Evolutionary conservation across 139 green algal genomes (phyloP).

Genomic region (Chlorella vulgaris): DNA sequence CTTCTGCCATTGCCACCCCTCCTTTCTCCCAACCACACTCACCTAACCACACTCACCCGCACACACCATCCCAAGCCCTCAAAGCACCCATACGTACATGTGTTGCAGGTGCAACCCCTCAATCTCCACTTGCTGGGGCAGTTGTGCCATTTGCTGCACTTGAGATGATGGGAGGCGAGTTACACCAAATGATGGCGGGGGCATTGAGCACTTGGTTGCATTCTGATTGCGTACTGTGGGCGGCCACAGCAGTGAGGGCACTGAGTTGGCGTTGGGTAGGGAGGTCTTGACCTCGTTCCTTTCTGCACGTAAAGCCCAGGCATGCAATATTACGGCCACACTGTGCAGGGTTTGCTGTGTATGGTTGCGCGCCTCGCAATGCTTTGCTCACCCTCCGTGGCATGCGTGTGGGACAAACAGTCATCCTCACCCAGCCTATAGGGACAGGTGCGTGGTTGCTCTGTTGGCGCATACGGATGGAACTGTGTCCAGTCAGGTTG

Average conservation of each 20-base stretch:
- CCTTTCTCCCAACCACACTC: neutral
- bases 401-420: conserved; percentile 63
- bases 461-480: too few species aligned
- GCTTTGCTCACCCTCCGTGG: conserved; percentile 68
- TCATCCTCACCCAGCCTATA: conserved; percentile 93
- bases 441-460: conserved; percentile 62
- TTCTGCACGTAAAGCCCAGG: too few species aligned
- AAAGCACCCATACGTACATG: too few species aligned
- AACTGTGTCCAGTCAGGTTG: too few species aligned
- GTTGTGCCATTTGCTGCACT: conserved; percentile 69
- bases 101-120: conserved; percentile 67
- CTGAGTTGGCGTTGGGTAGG: conserved; percentile 72
- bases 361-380: conserved; percentile 55
- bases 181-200: conserved; percentile 83
- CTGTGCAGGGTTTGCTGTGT: conserved; percentile 47
- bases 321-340: too few species aligned
- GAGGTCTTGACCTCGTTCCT: neutral
- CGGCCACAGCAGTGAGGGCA: conserved; percentile 84
- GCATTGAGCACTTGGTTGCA: conserved; percentile 56
- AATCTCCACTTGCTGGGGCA: conserved; percentile 74
- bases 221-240: conserved; percentile 75
- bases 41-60: neutral
- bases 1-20: too few species aligned
- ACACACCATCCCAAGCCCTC: neutral
- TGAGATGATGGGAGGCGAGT: conserved; percentile 70